A percentile compares a stretch with the other conserved stretches of the same genome.
These are phyloP conservation scores for Hydnum rufescens DNA, from an alignment of 768 basidiomycete species.

Conservation along the genomic window DNA sequence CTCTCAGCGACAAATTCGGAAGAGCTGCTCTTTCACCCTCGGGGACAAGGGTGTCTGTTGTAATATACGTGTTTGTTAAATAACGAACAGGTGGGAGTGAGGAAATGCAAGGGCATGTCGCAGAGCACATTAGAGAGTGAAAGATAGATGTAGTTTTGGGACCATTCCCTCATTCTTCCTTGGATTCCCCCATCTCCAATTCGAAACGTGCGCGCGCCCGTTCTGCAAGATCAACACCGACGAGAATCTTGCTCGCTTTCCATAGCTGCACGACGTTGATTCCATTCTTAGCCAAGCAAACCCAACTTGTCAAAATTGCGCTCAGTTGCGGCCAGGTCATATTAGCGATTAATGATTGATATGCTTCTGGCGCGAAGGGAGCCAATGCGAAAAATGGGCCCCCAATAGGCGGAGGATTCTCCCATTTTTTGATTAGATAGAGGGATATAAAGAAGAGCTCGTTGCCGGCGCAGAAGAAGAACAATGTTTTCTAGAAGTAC, in stretches of 20 bases:
- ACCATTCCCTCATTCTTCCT: conserved; percentile 1
- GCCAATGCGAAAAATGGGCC: conserved; percentile 13
- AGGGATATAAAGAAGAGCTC: conserved; percentile 90
- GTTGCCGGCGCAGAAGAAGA: conserved; percentile 85
- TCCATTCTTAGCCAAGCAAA: conserved; percentile 69
- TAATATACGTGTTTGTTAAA: too few relatives aligned
- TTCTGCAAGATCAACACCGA: conserved; percentile 83
- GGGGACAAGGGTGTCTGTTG: too few relatives aligned
- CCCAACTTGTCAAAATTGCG: conserved; percentile 38
- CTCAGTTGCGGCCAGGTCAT: conserved; percentile 63
- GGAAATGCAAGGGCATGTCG: too few relatives aligned
- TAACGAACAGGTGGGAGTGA: too few relatives aligned
- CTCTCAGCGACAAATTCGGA: too few relatives aligned
- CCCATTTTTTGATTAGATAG: conserved; percentile 79
- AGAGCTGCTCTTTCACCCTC: too few relatives aligned
- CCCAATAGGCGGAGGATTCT: conserved; percentile 36
- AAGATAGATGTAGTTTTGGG: too few relatives aligned
- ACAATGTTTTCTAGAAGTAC: conserved; percentile 48
- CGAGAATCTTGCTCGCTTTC: conserved; percentile 85
- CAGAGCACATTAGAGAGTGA: too few relatives aligned
- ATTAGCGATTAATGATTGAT: conserved; percentile 13
- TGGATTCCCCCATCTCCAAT: background rate
- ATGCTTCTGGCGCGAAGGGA: conserved; percentile 10
- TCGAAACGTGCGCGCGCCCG: conserved; percentile 23
- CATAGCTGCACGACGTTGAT: conserved; percentile 94